Evolutionary conservation across 805 yeast genomes (phyloP), one percentile per base, ranked within the genome.

Genomic region (Scheffersomyces amazonensis): DNA sequence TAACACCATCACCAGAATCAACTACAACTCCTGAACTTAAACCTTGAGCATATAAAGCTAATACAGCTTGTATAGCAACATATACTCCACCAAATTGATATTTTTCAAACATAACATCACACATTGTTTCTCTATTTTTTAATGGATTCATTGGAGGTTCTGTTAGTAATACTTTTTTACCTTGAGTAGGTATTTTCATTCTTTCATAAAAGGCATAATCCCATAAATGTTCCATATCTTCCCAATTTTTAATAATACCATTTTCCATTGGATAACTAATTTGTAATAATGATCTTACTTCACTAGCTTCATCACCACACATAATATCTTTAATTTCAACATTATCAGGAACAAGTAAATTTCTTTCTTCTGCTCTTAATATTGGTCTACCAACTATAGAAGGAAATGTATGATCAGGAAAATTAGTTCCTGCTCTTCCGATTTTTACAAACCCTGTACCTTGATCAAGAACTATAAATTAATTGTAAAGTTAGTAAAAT

Each of bases 71-170:
- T 55, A 87, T 88, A 16, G 96, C 96, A 33, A 90, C 96, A 52
- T 91, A 90, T 8, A 90, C 95, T 15, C 96, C 96, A 27, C 91
- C 88, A 60, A 89, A 86, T 41, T 82, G 78, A 64, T 89, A 90
- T 57, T 83, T 83, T 60, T 90, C 97, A 64, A 89, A 87, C 91
- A 90, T 86, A 16, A 86, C 86, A 46, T 86, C 88, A 55, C 90
- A 87, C 96, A 90, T 90, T 38, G 76, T 75, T 60, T 88, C 96
- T 58, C 97, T 75, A 63, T 90, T 91, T 54, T 82, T 82, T 54
- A 87, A 64, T 21, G 97, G 99, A 60, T 93, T 93, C 93, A 93
- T 84, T 44, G 99, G 99, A 15, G 99, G 98, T 69, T 93, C 99
- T 1, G 99, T 93, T 45, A 93, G 71, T 50, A 93, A 72, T 32